These are phyloP conservation scores for Pseudozyma hubeiensis DNA, from an alignment of 1,284 basidiomycete species.

Conservation along the genomic window DNA sequence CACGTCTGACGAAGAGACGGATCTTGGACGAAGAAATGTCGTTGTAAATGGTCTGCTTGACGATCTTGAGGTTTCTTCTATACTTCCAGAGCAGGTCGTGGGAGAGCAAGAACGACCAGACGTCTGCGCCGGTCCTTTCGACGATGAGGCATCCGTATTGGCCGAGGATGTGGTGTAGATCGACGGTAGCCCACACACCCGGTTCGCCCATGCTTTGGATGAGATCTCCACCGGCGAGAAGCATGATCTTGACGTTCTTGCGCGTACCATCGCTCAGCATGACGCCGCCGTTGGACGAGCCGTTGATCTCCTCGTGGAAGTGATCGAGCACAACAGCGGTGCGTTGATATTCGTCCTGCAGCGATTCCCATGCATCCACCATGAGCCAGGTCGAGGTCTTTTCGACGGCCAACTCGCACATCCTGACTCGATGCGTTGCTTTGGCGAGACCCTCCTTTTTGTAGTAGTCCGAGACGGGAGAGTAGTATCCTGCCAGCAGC, in stretches of 20 bases:
- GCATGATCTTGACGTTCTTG: slow-evolving; percentile 77
- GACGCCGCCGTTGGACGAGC: slow-evolving; percentile 66
- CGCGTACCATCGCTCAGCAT: slow-evolving; percentile 57
- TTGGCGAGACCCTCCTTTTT: slow-evolving; percentile 67
- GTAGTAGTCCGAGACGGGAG: slow-evolving; percentile 76
- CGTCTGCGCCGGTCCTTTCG: slow-evolving; percentile 91
- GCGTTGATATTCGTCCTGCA: slow-evolving; percentile 88
- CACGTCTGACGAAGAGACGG: slow-evolving; percentile 85
- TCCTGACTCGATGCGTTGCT: slow-evolving; percentile 67
- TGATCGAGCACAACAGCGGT: slow-evolving; percentile 96
- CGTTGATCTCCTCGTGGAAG: slow-evolving; percentile 92
- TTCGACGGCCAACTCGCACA: slow-evolving; percentile 68
- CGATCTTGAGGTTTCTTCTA: slow-evolving; percentile 88
- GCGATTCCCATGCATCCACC: slow-evolving; percentile 97
- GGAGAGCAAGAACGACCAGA: slow-evolving; percentile 75
- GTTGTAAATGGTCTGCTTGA: slow-evolving; percentile 90
- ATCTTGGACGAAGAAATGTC: slow-evolving; percentile 80
- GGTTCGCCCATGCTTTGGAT: slow-evolving; percentile 98
- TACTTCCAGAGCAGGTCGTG: slow-evolving; percentile 73
- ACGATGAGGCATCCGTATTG: slow-evolving; percentile 94
- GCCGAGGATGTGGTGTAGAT: slow-evolving; percentile 96
- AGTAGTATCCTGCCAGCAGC: slow-evolving; percentile 92
- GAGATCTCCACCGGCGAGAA: slow-evolving; percentile 94
- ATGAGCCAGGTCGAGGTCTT: slow-evolving; percentile 73
- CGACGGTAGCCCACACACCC: slow-evolving; percentile 95